Evolutionary conservation across 2,329 filamentous ascomycete species (phyloP), one percentile per base, ranked within the genome.

Genomic region (Mariannaea elegans): DNA sequence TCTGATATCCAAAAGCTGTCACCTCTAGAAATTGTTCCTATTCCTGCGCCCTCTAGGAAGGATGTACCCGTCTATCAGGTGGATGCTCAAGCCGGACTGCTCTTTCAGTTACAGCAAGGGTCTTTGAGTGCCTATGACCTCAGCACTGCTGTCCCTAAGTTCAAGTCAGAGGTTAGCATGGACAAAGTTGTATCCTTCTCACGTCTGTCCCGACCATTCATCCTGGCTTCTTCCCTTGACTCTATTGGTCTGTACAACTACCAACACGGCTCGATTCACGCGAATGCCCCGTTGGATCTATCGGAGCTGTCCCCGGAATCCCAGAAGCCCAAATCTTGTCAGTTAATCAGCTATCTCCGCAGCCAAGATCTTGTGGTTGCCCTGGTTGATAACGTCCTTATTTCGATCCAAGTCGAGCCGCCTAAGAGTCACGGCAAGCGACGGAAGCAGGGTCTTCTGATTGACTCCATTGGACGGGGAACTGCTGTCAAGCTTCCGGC

Each of bases 401-500:
- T 92, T 14, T 90, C 87, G 1, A 81, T 93, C 50, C 90, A 93
- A 68, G 77, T 90, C n/a, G 86, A 90, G 69, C 83, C 84, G 2
- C 87, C 86, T 1, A 82, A 82, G 67, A 78, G 76, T 44, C 80
- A 84, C n/a, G 80, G 80, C 59, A 84, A 81, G 63, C 84, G 85
- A 74, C 80, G 84, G 34, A 83, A 83, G 36, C 83, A 86, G 50
- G 88, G 89, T 8, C 79, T 91, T 7, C 77, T 94, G 23, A 89
- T 91, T 31, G 90, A 94, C 71, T 90, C 90, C 0, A 86, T 94
- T 53, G 89, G 90, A 2, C 88, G 88, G 60, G 90, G 89, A 3
- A 77, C 80, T 1, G 74, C 76, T 10, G 68, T 77, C 4, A 77
- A 79, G 64, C 65, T 77, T 36, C 64, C 73, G 16, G 51, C 71